Evolutionary conservation across 306 rosid genomes (phyloP).

Genomic region (Leucaena leucocephala): DNA sequence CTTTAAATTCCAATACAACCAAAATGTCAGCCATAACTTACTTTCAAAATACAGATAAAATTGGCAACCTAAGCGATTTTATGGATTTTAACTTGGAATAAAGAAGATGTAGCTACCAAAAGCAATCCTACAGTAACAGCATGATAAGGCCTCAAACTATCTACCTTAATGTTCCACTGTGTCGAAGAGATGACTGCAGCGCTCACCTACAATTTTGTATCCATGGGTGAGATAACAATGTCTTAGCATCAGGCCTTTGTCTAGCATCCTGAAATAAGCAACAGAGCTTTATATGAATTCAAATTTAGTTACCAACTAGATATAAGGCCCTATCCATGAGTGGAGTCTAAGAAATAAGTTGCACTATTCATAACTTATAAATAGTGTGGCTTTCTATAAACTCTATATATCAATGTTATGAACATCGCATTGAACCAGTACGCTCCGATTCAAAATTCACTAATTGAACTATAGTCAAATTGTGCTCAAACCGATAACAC

Average conservation of each 20-base stretch:
- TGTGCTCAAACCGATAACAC: background rate
- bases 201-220: conserved; percentile 79
- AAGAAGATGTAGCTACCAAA: conserved; percentile 12
- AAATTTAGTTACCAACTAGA: conserved; percentile 23
- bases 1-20: background rate
- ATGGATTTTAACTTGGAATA: background rate
- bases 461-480: background rate
- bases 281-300: conserved; percentile 32
- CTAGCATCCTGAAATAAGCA: conserved; percentile 85
- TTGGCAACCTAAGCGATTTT: background rate
- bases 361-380: background rate
- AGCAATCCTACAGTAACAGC: conserved; percentile 25
- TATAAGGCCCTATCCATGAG: background rate
- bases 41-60: background rate
- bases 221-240: conserved; percentile 97
- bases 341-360: background rate
- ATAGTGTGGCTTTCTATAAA: background rate
- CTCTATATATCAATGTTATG: background rate
- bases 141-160: conserved; percentile 22
- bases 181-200: conserved; percentile 93
- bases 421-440: background rate
- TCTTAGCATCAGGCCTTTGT: conserved; percentile 98
- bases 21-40: background rate
- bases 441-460: background rate
- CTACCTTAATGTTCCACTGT: conserved; percentile 88